Base-by-base conservation (phyloP, 345 rosid genomes). In the Toxicodendron radicans region DNA sequence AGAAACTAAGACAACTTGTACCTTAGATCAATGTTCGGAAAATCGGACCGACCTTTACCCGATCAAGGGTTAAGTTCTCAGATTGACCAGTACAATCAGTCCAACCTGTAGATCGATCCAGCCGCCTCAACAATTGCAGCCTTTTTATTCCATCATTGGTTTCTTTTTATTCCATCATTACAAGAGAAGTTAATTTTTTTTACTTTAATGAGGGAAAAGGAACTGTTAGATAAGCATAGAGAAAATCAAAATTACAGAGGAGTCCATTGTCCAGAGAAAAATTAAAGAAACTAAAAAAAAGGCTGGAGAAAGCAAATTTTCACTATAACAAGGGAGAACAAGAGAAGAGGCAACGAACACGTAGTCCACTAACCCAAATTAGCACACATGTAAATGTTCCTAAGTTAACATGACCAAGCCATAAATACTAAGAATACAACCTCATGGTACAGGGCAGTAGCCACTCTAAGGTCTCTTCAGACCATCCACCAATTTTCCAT, bases 371-470 rank as follows among this genome's bases (percentile, higher is more conserved):
- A 80, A 64, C 82, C 75, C 80, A 71, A 66, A 88, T 86, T 83
- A 88, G 90, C 87, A 83, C 88, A 76, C 88, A 81, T 41, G 84
- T 88, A 76, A 87, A 83, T 38, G 85, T 86, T 73, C 90, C 90
- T 79, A 81, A 54, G 87, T 85, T 77, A 85, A 78, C 74, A 74
- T 49, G 77, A 82, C 49, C 76, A 72, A 79, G 80, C 30, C 52
- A 76, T 33, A 83, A 79, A 79, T 83, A 81, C 61, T 84, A 72
- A 77, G 82, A 73, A 79, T 83, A 86, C 90, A 88, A 75, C 87
- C 85, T 84, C 83, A 23, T 59, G 86, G 86, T 78, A 80, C 83
- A 75, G 78, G 82, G 83, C 83, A 78, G 89, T 59, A 75, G 86
- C 86, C 80, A 78, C 75, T 72, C 85, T 27, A 64, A 76, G 66